Base-by-base conservation (phyloP, 345 rosid genomes). In the Dimocarpus longan region DNA sequence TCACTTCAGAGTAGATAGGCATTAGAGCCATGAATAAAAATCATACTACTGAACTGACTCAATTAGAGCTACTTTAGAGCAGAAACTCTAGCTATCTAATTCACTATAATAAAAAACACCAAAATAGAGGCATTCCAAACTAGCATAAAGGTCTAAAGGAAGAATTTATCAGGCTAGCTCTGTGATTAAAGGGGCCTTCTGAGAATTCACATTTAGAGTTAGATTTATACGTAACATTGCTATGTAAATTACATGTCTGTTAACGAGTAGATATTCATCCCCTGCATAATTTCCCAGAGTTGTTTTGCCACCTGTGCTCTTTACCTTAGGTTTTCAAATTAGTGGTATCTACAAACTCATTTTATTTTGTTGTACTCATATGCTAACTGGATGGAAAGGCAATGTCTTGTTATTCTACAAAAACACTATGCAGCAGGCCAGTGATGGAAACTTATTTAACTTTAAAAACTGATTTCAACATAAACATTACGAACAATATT, bases 401-500 rank as follows among this genome's bases (percentile, higher is more conserved):
- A 8, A 28, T 26, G 15, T 64, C 40, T 63, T 64, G 60, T 44
- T 64, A 74, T 24, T 24, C 21, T 3, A 44, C n/a, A 39, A 9
- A 13, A 19, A 21, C 54, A 42, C 48, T 26, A 46, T 48, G n/a
- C 22, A 24, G 46, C 18, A 6, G 32, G 52, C 52, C 43, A 8
- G 12, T 10, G 9, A 48, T 43, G 19, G 21, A 77, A 70, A 44
- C 54, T 24, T 57, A 39, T n/a, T 18, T 60, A 44, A 28, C 26
- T 74, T 66, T 2, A 40, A 79, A 44, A 57, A 19, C 19, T 57
- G 57, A 66, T 46, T 56, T 71, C 16, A 66, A 56, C 69, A 21
- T 50, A 68, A 22, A 26, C 37, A 16, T 16, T 21, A 63, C 16
- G 22, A 3, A 42, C 2, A 15, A 56, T n/a, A 65, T n/a, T n/a